A percentile compares a stretch with the other conserved stretches of the same genome.
phyloP scores from a whole-genome alignment of 495 filamentous ascomycete species.

The Parathielavia hyrcaniae region DNA sequence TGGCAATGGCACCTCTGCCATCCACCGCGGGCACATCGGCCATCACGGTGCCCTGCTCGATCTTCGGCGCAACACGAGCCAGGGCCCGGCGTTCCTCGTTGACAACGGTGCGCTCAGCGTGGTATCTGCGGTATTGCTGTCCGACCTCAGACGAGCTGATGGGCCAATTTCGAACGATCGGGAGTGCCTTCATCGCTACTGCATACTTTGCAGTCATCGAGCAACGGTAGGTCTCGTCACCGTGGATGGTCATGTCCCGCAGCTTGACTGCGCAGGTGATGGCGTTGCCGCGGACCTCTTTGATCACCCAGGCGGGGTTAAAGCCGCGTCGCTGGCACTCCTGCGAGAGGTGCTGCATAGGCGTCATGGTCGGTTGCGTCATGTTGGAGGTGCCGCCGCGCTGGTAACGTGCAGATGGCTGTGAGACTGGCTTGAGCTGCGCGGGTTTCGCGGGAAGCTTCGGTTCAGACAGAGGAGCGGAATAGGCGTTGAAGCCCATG shows the following conservation, averaged over 20 bases:
- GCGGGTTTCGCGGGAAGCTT: neutral
- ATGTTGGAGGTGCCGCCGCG: too few relatives aligned
- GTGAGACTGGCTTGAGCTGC: neutral
- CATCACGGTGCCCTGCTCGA: neutral
- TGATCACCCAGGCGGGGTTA: constrained; percentile 23
- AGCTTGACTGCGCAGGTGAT: constrained; percentile 16
- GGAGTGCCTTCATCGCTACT: constrained; percentile 17
- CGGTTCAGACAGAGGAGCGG: neutral
- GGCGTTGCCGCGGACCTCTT: too few relatives aligned
- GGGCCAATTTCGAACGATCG: neutral
- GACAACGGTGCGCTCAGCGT: neutral
- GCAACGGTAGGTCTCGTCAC: neutral
- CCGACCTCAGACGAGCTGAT: neutral
- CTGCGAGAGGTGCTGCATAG: constrained; percentile 2
- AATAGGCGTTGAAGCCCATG: neutral
- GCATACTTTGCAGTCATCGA: neutral
- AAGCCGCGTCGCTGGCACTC: constrained; percentile 32
- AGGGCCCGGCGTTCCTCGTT: neutral
- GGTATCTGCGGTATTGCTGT: neutral
- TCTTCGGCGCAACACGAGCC: neutral
- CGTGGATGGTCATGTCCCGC: neutral
- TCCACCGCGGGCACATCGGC: neutral
- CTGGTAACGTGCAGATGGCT: neutral
- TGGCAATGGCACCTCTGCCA: too few relatives aligned
- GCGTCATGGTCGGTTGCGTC: neutral